Percentiles rank a stretch among this genome's conserved stretches.
Evolutionary conservation across 1,284 basidiomycete species (phyloP).

Genomic region (Hemileia vastatrix): DNA sequence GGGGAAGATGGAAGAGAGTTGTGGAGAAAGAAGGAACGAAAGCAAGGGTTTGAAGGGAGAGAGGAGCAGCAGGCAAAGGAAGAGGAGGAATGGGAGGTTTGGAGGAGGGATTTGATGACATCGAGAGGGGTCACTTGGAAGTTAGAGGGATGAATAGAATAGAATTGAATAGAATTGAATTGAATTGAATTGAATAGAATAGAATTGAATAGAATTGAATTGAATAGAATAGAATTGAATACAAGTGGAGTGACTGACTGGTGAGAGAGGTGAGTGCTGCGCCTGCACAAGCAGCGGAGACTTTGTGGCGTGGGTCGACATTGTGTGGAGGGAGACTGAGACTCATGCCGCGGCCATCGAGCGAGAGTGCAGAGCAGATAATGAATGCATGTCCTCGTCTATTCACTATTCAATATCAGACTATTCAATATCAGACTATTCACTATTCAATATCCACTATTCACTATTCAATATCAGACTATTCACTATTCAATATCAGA

Average conservation of each 20-base stretch:
- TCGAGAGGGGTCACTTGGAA: constrained; percentile 97
- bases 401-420: too few relatives aligned
- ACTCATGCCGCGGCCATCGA: too few relatives aligned
- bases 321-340: too few relatives aligned
- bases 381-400: too few relatives aligned
- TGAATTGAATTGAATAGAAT: not conserved
- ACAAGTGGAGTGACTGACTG: constrained; percentile 51
- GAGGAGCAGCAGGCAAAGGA: constrained; percentile 44
- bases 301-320: constrained; percentile 49
- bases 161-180: too few relatives aligned
- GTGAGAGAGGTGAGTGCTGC: constrained; percentile 71
- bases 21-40: constrained; percentile 3
- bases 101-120: constrained; percentile 82
- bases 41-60: constrained; percentile 18
- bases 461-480: too few relatives aligned
- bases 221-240: not conserved
- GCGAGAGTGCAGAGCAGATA: too few relatives aligned
- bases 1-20: not conserved
- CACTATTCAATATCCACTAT: too few relatives aligned
- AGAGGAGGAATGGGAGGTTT: constrained; percentile 54
- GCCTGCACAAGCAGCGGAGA: constrained; percentile 67
- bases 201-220: constrained; percentile 7
- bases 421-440: too few relatives aligned
- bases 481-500: too few relatives aligned
- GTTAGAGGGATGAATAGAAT: too few relatives aligned